Base-by-base conservation (phyloP, 2,329 filamentous ascomycete genomes). In the Fusarium scirpi region DNA sequence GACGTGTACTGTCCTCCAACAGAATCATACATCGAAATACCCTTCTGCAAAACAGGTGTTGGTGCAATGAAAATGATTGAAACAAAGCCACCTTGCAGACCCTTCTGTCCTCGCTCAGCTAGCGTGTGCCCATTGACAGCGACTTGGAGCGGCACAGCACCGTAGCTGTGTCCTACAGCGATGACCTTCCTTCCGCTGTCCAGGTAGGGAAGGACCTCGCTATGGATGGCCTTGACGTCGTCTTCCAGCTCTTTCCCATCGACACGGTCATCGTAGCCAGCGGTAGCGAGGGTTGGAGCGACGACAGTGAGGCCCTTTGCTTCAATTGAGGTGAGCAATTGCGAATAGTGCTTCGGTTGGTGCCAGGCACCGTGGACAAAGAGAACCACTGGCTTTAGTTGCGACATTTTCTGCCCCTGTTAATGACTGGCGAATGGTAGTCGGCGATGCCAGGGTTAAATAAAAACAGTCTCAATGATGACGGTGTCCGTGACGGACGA, bases 351-450 rank as follows among this genome's bases (percentile, higher is more conserved):
- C 16, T 63, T 11, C 3, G 70, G 65, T 4, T 40, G 62, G 16
- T 73, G 65, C 71, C 68, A 72, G 5, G 68, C 68, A n/a, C 71
- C 71, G 15, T 69, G 68, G 2, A 65, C 44, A 2, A 73, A 15
- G 4, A 72, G 48, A 6, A 73, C 12, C 1, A 67, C 41, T 10
- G 62, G 65, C 8, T 67, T 44, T 8, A 32, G 13, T 11, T 34
- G 7, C 0, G 34, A 9, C 66, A 69, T 69, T 5, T 9, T n/a
- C 3, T 1, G 7, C 4, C 22, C 3, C 5, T 7, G 7, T 9
- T 5, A 8, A 9, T 7, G 2, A 8, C 1, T 11, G 5, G 20
- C 0, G 15, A 8, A 13, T 16, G 15, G 20, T 3, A 6, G 6
- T 11, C 20, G 29, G 15, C 6, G 16, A 3, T 13, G 15, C 0